Conservation (phyloP, 116 monocot genomes). For the Zostera marina region DNA sequence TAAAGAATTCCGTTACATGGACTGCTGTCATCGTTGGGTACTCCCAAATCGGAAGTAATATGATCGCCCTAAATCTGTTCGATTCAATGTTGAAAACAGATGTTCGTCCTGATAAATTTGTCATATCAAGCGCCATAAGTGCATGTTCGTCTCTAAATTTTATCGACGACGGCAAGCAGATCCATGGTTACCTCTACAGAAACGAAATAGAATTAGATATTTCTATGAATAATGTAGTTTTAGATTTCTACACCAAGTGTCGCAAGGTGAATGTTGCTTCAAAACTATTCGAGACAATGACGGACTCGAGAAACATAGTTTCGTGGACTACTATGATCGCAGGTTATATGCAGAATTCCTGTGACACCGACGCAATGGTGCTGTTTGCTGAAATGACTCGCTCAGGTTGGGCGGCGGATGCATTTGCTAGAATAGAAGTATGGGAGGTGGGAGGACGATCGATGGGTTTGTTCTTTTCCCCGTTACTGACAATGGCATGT, state of each 20-base stretch:
- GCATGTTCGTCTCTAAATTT: slow-evolving; percentile 39
- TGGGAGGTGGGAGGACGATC: too few species aligned
- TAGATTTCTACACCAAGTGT: slow-evolving; percentile 74
- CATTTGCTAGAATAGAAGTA: too few species aligned
- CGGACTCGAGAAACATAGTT: slow-evolving; percentile 27
- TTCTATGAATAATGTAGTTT: slow-evolving; percentile 51
- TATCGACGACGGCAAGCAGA: slow-evolving; percentile 48
- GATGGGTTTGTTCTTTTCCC: too few species aligned
- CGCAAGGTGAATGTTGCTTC: slow-evolving; percentile 23
- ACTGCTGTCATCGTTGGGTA: slow-evolving; percentile 54
- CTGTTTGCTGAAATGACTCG: too few species aligned
- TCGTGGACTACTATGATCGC: too few species aligned
- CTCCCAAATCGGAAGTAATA: slow-evolving; percentile 27
- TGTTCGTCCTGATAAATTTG: slow-evolving; percentile 40
- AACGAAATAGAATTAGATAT: slow-evolving; percentile 40
- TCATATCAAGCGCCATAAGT: slow-evolving; percentile 50
- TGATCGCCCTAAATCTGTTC: slow-evolving; percentile 31
- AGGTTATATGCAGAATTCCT: too few species aligned
- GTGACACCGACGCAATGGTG: too few species aligned
- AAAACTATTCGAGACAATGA: slow-evolving; percentile 40
- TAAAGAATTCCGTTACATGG: slow-evolving; percentile 61
- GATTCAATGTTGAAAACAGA: slow-evolving; percentile 26
- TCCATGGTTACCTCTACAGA: slow-evolving; percentile 50
- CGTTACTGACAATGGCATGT: too few species aligned
- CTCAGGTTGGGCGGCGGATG: too few species aligned